Evolutionary conservation across 1,284 basidiomycete species (phyloP), one percentile per base, ranked within the genome.

Genomic region (Thelephora terrestris): DNA sequence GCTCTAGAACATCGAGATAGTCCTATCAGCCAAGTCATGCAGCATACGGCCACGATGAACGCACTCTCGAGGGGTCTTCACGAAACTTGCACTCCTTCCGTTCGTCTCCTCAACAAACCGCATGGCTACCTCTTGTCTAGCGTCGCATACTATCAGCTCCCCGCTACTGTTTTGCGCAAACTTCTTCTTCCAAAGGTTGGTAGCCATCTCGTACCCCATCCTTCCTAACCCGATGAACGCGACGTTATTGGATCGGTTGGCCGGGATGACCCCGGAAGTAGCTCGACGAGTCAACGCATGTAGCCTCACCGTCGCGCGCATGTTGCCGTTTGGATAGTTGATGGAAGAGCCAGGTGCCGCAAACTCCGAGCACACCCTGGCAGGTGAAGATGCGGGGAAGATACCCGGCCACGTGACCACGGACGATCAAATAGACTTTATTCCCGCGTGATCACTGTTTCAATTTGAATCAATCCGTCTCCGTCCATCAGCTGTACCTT

Each of bases 171-270:
- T 54, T 39, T 68, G 64, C 40, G 74, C 66, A 45, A 75, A 66
- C 52, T 73, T 74, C 58, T 83, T 84, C 0, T 82, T 80, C 67
- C 88, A 87, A 46, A 91, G 73, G 63, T 91, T 91, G 63, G 73
- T 75, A 16, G 88, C 88, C 89, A 91, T 91, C 61, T 86, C 79
- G 45, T 75, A 78, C 27, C 88, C 88, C 88, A 91, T 91, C 46
- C 79, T 71, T 37, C 87, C 87, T 12, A 91, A 75, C 5, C 88
- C 88, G 48, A 91, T 81, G 66, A 91, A 91, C 47, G 78, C 80
- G 29, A 79, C 76, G 56, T 74, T 80, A 40, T 71, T 73, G 14
- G 66, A 58, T 36, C 83, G 75, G 20, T 32, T 32, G 3, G 29
- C 29, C 3, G 29, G 29, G 12, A 32, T 10, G 12, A 12, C 9